Evolutionary conservation across 73 alveolate species (phyloP).

Genomic region (Breviolum minutum): DNA sequence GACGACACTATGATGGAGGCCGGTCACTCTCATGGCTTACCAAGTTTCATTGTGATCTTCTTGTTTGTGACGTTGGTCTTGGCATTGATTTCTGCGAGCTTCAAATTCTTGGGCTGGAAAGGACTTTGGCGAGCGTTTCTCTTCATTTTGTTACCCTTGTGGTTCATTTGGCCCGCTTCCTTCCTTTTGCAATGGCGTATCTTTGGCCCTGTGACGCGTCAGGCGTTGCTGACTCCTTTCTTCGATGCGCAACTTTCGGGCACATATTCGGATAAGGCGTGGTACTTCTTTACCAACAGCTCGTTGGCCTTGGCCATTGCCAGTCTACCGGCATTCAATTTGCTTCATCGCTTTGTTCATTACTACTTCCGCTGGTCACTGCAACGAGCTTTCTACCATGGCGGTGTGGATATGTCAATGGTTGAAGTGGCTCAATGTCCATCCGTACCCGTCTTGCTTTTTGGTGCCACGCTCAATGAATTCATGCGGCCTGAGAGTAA

Average conservation of each 20-base stretch:
- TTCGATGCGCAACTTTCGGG: slow-evolving; percentile 47
- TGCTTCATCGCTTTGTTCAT: slow-evolving; percentile 78
- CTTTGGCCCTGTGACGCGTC: slow-evolving; percentile 73
- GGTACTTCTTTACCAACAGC: slow-evolving; percentile 21
- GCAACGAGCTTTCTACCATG: slow-evolving; percentile 74
- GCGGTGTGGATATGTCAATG: slow-evolving; percentile 32
- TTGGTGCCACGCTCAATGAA: slow-evolving; percentile 79
- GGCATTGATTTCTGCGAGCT: slow-evolving; percentile 27
- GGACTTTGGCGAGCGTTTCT: slow-evolving; percentile 54
- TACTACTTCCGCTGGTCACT: slow-evolving; percentile 58
- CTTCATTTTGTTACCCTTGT: slow-evolving; percentile 47
- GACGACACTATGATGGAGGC: background rate
- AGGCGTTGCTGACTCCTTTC: slow-evolving; percentile 72
- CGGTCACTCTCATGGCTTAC: slow-evolving; percentile 4
- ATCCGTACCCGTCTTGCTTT: slow-evolving; percentile 21
- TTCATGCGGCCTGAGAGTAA: slow-evolving; percentile 7
- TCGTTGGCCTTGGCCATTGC: slow-evolving; percentile 49
- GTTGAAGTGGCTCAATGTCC: slow-evolving; percentile 34
- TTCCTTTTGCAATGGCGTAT: slow-evolving; percentile 88
- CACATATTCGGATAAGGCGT: slow-evolving; percentile 24
- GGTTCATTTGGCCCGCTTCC: slow-evolving; percentile 64
- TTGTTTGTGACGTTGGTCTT: slow-evolving; percentile 20
- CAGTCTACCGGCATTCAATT: slow-evolving; percentile 18
- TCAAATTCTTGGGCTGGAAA: slow-evolving; percentile 63
- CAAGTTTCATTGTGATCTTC: slow-evolving; percentile 25